A percentile compares a stretch with the other conserved stretches of the same genome.
These are phyloP conservation scores for Jatropha podagrica DNA, from an alignment of 441 rosid species.

Conservation along the genomic window DNA sequence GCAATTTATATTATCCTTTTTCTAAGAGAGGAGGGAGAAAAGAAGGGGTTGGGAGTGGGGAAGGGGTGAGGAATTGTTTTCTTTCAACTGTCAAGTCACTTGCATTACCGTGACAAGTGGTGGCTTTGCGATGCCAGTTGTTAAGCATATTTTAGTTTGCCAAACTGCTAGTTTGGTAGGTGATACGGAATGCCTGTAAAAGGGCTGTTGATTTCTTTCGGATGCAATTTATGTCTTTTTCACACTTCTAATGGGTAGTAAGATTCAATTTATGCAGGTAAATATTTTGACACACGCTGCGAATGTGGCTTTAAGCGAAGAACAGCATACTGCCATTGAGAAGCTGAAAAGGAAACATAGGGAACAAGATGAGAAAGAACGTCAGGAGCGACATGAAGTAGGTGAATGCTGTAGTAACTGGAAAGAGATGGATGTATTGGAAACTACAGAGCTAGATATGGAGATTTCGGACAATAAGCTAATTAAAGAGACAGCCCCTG, in stretches of 20 bases:
- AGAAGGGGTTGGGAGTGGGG: too few species aligned
- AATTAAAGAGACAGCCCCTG: slow-evolving; percentile 4
- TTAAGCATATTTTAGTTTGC: not conserved
- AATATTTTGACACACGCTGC: slow-evolving; percentile 79
- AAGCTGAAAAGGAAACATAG: slow-evolving; percentile 58
- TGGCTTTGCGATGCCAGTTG: not conserved
- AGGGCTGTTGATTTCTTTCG: not conserved
- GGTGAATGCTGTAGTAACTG: slow-evolving; percentile 8
- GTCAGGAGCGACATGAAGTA: slow-evolving; percentile 11
- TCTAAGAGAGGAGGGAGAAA: too few species aligned
- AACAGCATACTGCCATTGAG: slow-evolving; percentile 49
- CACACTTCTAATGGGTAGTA: not conserved
- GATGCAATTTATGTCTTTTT: not conserved
- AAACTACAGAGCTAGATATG: slow-evolving; percentile 16
- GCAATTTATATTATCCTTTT: not conserved
- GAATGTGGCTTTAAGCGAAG: slow-evolving; percentile 49
- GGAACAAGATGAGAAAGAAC: slow-evolving; percentile 62
- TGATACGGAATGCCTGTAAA: not conserved
- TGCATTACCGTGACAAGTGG: not conserved
- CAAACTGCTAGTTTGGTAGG: not conserved
- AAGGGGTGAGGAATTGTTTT: not conserved
- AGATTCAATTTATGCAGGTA: slow-evolving; percentile 44
- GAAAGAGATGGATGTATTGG: slow-evolving; percentile 21
- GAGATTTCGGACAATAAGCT: slow-evolving; percentile 15
- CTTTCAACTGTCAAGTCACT: not conserved